Base-by-base conservation (phyloP, 179 eudicot genomes). In the Beta corolliflora region DNA sequence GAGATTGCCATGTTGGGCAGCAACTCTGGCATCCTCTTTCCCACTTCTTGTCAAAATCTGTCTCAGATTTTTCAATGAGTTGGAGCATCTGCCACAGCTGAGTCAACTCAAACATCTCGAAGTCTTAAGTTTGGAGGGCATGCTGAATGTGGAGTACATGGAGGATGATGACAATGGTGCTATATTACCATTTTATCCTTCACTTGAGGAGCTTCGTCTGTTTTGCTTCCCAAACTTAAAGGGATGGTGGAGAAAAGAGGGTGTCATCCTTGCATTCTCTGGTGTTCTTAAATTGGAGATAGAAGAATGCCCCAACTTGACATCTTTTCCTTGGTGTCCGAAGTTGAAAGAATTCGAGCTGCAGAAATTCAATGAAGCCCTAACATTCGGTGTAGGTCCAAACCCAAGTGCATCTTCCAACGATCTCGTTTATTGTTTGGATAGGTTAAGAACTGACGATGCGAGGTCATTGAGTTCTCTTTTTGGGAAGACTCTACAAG, bases 1-100 rank as follows among this genome's bases (percentile, higher is more conserved):
- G 13, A 61, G 50, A 31, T 73, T 80, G 19, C 82, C 82, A 13
- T 1, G 25, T 63, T 80, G 82, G 82, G 71, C 71, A 9, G 48
- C 29, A 10, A 41, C 56, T 12, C 8, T 77, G 13, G 36, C 80
- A 3, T 5, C 74, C 58, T 31, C 65, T 52, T 60, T 78, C 7
- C 81, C 73, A 12, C 19, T 11, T 71, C 77, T 80, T 48, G 77
- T 72, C 9, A 72, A 16, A 29, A 72, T 80, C 36, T 0, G 13
- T 9, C 63, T 80, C 9, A 0, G 0, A 0, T 10, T 2, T 48
- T 80, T 80, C 6, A 12, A 60, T 10, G 36, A 6, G 3, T 48
- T 80, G 48, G 60, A 72, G 50, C 41, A 16, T 48, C 21, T 80
- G 11, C 82, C 82, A 3, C 64, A 59, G 16, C 13, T 80, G 52